Evolutionary conservation across 768 basidiomycete species (phyloP), one percentile per base, ranked within the genome.

Genomic region (Lentinula sp.): DNA sequence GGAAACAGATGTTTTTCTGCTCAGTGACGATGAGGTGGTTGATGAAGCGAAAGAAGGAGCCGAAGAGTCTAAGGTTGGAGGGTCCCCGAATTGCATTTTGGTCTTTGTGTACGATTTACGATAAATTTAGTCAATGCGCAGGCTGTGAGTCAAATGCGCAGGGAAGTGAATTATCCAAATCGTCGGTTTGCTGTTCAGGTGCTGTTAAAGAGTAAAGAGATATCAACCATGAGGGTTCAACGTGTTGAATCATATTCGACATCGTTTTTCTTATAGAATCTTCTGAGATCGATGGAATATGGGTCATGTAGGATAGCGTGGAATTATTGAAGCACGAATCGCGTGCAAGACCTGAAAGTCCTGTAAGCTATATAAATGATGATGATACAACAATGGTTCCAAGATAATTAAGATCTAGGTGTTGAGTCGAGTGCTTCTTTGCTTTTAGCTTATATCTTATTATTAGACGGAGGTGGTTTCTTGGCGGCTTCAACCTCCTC

Each of bases 21-120:
- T 56, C 18, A 41, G 13, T 0, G 12, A 23, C 41, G 39, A 53
- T 53, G 51, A 41, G 20, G 39, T 42, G 13, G 41, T 42, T 42
- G 55, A 23, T 1, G 71, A 59, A 1, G 76, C 16, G 16, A 43
- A 16, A 43, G 42, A 43, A 43, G n/a, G 13, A 16, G 42, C 15
- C 2, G 36, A 20, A 6, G 36, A 12, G 53, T 41, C 36, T 33
- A 55, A 55, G 18, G 53, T 28, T 20, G 53, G 41, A 41, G 55
- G 41, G 23, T 41, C 41, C 55, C 23, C 55, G n/a, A 41, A 39
- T 41, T 42, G 55, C 55, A 56, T 43, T 28, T 3, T 3, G 20
- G 32, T n/a, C 15, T 16, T 43, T 43, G 16, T 15, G 42, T 3
- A 16, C 42, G 16, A 43, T 55, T 41, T 55, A 41, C 53, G 33